Conservation (phyloP, 2,329 filamentous ascomycete genomes). For the Neonectria punicea region DNA sequence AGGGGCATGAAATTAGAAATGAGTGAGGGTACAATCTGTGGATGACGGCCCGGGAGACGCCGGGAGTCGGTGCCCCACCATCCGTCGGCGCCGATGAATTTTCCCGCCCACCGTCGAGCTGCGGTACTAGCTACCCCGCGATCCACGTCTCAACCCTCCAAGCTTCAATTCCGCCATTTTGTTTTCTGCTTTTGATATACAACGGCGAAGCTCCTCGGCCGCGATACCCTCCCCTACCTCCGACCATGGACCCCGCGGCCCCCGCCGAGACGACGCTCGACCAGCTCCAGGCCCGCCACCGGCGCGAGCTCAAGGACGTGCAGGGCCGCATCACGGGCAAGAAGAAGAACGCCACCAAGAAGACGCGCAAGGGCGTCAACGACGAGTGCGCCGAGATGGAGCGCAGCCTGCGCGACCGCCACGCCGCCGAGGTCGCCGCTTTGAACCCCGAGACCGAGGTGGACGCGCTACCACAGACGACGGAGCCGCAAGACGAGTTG, state of each 20-base stretch:
- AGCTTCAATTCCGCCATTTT: too few relatives aligned
- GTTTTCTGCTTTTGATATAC: not conserved
- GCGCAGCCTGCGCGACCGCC: slow-evolving; percentile 71
- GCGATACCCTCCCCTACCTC: not conserved
- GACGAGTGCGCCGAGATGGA: slow-evolving; percentile 80
- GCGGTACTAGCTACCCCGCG: slow-evolving; percentile 29
- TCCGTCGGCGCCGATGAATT: slow-evolving; percentile 17
- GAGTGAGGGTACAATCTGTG: not conserved
- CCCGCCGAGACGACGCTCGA: slow-evolving; percentile 69
- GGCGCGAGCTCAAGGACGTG: slow-evolving; percentile 88
- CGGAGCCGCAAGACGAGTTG: slow-evolving; percentile 25
- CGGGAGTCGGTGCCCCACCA: slow-evolving; percentile 6
- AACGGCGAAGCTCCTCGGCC: too few relatives aligned
- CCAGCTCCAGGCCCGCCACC: slow-evolving; percentile 80
- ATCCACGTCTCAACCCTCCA: slow-evolving; percentile 5
- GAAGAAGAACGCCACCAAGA: slow-evolving; percentile 96
- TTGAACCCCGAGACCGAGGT: slow-evolving; percentile 47
- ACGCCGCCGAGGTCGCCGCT: slow-evolving; percentile 67
- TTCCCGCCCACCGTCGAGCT: not conserved
- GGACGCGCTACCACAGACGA: slow-evolving; percentile 26
- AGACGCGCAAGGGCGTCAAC: slow-evolving; percentile 79
- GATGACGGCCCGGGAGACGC: not conserved
- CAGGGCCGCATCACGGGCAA: slow-evolving; percentile 89
- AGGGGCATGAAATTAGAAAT: not conserved
- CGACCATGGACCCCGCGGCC: slow-evolving; percentile 51